These are phyloP conservation scores for Pigoraptor vietnamica DNA, from an alignment of 78 protist genomes.

Conservation along the genomic window DNA sequence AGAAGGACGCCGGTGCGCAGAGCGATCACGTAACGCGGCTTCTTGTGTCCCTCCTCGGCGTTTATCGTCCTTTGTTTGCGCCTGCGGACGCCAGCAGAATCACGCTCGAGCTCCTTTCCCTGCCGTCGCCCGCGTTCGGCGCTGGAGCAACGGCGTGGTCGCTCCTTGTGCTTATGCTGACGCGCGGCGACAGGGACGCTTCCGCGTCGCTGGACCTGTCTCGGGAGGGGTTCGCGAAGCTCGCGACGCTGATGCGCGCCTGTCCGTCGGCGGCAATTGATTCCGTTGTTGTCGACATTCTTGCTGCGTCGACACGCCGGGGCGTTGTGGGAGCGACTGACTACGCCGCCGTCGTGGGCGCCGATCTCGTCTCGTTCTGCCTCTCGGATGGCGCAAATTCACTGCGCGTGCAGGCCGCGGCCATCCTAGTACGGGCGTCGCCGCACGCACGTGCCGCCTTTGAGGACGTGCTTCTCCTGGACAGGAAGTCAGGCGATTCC, in stretches of 20 bases:
- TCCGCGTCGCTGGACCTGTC: background rate
- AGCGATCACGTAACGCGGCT: background rate
- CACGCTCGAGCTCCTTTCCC: background rate
- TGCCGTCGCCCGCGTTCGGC: background rate
- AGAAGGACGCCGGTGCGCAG: too few species aligned
- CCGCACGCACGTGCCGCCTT: background rate
- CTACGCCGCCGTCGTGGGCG: background rate
- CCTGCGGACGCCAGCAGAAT: background rate
- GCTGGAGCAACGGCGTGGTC: background rate
- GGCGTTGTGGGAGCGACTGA: background rate
- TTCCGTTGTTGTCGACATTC: background rate
- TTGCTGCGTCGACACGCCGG: background rate
- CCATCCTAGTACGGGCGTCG: background rate
- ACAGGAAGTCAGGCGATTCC: background rate
- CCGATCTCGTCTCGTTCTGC: background rate
- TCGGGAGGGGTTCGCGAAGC: background rate
- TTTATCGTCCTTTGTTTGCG: background rate
- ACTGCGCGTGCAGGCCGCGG: background rate
- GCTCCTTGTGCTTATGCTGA: background rate
- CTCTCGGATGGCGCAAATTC: background rate
- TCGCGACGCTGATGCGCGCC: background rate
- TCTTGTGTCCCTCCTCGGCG: background rate
- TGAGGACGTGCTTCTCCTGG: background rate
- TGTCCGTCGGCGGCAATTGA: background rate
- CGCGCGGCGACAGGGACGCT: too few species aligned